These are phyloP conservation scores for Zygnema cylindricum DNA, from an alignment of 139 green algal genomes.

Conservation along the genomic window DNA sequence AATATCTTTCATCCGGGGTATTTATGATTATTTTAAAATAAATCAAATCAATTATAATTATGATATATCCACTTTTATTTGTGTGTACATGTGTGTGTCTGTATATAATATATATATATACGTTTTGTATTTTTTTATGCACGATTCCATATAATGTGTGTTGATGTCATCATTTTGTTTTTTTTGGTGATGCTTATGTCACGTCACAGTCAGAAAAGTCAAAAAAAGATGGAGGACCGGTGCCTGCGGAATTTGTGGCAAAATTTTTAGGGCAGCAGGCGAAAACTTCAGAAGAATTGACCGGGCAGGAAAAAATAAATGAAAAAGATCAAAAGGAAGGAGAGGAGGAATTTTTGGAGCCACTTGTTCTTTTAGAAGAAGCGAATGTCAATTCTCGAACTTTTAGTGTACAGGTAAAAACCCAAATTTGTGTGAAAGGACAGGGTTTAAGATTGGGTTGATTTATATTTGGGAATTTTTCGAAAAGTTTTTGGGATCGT, in stretches of 20 bases:
- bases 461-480: no score
- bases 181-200: no score
- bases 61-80: no score
- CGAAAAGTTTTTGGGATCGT: no score
- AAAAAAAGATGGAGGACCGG: background rate
- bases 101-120: no score
- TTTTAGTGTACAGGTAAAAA: conserved; percentile 13
- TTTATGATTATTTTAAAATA: no score
- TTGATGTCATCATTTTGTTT: background rate
- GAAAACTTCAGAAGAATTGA: background rate
- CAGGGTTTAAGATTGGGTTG: no score
- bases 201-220: conserved; percentile 17
- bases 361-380: conserved; percentile 27
- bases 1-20: no score
- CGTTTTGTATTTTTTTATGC: background rate
- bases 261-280: background rate
- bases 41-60: no score
- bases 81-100: no score
- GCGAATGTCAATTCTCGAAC: conserved; percentile 16
- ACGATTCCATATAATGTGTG: background rate
- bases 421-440: no score
- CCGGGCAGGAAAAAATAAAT: background rate
- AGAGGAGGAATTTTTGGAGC: background rate
- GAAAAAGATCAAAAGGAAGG: background rate
- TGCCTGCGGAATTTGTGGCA: background rate